These are phyloP conservation scores for Cryoendolithus antarcticus DNA, from an alignment of 2,329 filamentous ascomycete species.

Conservation along the genomic window DNA sequence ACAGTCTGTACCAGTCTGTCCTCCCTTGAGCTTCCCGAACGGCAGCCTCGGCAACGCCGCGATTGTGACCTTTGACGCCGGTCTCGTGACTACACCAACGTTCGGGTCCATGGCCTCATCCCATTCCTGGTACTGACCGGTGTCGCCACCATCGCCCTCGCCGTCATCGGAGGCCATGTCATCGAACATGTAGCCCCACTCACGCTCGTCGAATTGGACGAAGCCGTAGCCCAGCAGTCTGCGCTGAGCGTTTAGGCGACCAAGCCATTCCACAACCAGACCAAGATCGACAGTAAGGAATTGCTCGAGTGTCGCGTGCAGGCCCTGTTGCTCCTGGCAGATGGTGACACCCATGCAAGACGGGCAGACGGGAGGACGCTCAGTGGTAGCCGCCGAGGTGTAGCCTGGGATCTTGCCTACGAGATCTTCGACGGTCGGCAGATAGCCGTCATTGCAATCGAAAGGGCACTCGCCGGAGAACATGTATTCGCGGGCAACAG, in stretches of 20 bases:
- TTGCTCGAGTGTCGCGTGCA: constrained; percentile 9
- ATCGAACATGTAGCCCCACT: constrained; percentile 15
- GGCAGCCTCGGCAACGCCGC: constrained; percentile 9
- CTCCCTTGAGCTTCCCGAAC: constrained; percentile 6
- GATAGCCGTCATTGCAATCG: constrained; percentile 13
- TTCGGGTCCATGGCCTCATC: constrained; percentile 16
- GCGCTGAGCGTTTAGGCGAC: constrained; percentile 10
- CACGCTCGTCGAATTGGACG: constrained; percentile 17
- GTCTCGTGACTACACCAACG: constrained; percentile 5
- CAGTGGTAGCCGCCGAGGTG: constrained; percentile 5
- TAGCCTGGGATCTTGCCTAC: constrained; percentile 12
- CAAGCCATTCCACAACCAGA: constrained; percentile 8
- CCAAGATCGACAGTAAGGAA: constrained; percentile 5
- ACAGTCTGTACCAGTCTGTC: constrained; percentile 8
- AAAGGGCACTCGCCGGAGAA: constrained; percentile 6
- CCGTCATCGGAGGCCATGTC: constrained; percentile 11
- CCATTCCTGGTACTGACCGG: constrained; percentile 12
- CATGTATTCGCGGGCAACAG: constrained; percentile 9
- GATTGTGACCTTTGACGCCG: constrained; percentile 11
- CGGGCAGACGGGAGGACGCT: constrained; percentile 14
- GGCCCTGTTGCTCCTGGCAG: constrained; percentile 12
- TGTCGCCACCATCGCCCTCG: constrained; percentile 3
- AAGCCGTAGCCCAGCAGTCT: constrained; percentile 9
- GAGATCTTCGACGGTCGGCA: constrained; percentile 8
- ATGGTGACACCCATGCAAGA: constrained; percentile 16